Base-by-base conservation (phyloP, 2,329 filamentous ascomycete species). In the Stachybotrys echinatus region DNA sequence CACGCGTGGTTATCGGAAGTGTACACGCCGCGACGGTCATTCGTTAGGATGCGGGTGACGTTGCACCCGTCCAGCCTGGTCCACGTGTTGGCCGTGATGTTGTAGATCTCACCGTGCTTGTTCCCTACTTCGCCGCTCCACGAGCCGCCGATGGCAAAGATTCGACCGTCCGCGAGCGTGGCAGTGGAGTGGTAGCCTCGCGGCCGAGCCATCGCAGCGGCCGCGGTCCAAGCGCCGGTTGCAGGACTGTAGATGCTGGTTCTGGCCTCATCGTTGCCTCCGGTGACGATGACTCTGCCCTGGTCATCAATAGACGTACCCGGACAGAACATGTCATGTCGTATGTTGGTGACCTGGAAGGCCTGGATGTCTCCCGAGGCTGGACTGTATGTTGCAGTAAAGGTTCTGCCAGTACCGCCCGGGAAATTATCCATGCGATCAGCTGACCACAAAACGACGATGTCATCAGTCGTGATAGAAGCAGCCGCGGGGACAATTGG, bases 81-180 rank as follows among this genome's bases (percentile, higher is more conserved):
- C 78, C 78, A 83, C 2, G 60, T 58, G 34, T 77, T 70, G 4
- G 63, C 57, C 1, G 48, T 56, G 1, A 73, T 67, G 52, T 75
- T 61, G 58, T 73, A 80, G 19, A 80, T 61, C 58, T 83, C 80
- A 45, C 75, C 79, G 52, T 79, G 72, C 64, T 82, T 82, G 22
- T 67, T 68, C 23, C 72, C 71, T 10, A 56, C 48, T 1, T 66
- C 71, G 31, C 78, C 79, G 23, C 69, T 74, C 54, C 56, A 64
- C 0, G 76, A 79, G 4, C 80, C 80, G n/a, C 80, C 80, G 46
- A 83, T 80, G 12, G 69, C 73, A 61, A 83, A 83, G 39, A 81
- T 69, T 1, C 71, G 66, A 4, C 79, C 79, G 52, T 79, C 71
- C 0, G 75, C 74, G 3, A 72, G 57, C 0, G 72, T 77, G 2